Evolutionary conservation across 208 protist species (phyloP).

Genomic region (Leptomonas pyrrhocoris): DNA sequence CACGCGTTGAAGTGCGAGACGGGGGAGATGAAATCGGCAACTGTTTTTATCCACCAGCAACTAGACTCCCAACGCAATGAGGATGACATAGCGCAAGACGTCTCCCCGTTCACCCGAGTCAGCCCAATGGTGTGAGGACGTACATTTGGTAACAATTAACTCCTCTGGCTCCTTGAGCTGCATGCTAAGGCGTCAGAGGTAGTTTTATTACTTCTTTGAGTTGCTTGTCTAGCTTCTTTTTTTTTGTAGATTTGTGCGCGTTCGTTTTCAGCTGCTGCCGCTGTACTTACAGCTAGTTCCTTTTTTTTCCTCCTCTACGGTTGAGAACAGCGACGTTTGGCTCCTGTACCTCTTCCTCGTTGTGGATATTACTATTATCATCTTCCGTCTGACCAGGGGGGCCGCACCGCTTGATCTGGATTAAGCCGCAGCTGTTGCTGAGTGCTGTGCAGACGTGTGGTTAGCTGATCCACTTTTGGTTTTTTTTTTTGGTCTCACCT

Average conservation of each 20-base stretch:
- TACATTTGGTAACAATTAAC: not conserved
- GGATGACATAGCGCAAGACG: not conserved
- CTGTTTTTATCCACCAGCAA: constrained; percentile 19
- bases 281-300: no score
- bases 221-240: no score
- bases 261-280: no score
- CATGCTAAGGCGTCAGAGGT: no score
- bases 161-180: not conserved
- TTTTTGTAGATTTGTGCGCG: no score
- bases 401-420: not conserved
- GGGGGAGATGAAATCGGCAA: constrained; percentile 26
- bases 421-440: not conserved
- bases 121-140: not conserved
- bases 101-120: not conserved
- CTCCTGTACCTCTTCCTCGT: not conserved
- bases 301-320: no score
- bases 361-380: no score
- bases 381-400: no score
- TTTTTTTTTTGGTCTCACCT: not conserved
- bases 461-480: not conserved
- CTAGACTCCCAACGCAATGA: constrained; percentile 16
- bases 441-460: not conserved
- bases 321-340: no score
- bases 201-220: no score
- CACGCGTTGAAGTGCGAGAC: constrained; percentile 39